phyloP scores from a whole-genome alignment of 768 basidiomycete genomes.

The Xerocomellus amylosporus region DNA sequence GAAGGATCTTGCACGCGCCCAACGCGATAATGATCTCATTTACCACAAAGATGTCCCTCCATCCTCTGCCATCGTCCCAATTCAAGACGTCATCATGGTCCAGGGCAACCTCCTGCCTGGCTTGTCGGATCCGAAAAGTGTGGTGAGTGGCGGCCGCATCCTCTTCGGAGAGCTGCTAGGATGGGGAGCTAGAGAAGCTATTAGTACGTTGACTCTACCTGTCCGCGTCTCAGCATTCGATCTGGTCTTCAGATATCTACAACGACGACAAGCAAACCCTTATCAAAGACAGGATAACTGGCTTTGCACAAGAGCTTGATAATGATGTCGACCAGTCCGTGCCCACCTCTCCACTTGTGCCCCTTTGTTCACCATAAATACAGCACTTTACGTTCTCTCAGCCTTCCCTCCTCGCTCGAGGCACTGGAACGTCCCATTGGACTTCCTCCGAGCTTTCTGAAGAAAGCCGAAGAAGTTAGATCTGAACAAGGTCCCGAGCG shows the following conservation, averaged over 20 bases:
- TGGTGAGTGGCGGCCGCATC: constrained; percentile 51
- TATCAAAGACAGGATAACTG: constrained; percentile 63
- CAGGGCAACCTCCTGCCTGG: constrained; percentile 54
- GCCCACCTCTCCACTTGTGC: not conserved
- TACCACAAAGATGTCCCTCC: constrained; percentile 89
- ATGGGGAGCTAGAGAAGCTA: constrained; percentile 86
- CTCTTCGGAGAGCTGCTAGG: constrained; percentile 75
- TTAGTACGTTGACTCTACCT: constrained; percentile 53
- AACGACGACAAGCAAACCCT: constrained; percentile 74
- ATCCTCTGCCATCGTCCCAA: constrained; percentile 57
- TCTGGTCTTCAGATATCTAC: constrained; percentile 64
- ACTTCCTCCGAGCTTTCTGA: constrained; percentile 82
- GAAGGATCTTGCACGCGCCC: constrained; percentile 64
- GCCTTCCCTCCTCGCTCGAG: constrained; percentile 83
- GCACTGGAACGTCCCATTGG: constrained; percentile 85
- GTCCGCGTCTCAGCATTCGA: not conserved
- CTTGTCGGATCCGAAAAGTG: constrained; percentile 54
- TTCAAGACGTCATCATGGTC: constrained; percentile 66
- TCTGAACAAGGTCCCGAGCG: constrained; percentile 70
- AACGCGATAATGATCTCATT: constrained; percentile 92
- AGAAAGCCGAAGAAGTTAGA: constrained; percentile 82
- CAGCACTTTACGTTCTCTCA: constrained; percentile 66
- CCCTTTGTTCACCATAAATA: constrained; percentile 3
- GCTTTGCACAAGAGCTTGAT: constrained; percentile 60
- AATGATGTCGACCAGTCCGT: constrained; percentile 59